These are phyloP conservation scores for Phlebopus sp. DNA, from an alignment of 1,284 basidiomycete genomes.

Conservation along the genomic window DNA sequence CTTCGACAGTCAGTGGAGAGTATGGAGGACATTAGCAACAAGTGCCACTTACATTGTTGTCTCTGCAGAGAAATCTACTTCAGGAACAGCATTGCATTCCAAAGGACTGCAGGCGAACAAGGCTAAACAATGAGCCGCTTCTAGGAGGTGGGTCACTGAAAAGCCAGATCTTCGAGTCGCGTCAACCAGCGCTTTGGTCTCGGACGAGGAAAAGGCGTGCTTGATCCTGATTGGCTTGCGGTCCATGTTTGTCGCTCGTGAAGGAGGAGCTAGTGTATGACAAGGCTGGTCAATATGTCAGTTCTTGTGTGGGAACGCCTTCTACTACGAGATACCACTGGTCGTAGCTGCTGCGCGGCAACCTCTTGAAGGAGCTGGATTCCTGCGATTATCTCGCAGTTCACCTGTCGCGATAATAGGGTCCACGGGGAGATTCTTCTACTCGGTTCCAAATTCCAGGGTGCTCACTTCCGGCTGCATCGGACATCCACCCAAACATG, in stretches of 20 bases:
- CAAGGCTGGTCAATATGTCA: background rate
- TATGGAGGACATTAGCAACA: background rate
- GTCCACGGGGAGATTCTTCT: constrained; percentile 11
- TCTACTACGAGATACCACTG: background rate
- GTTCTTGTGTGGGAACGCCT: too few relatives aligned
- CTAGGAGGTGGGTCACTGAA: constrained; percentile 2
- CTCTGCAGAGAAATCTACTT: background rate
- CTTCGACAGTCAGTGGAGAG: background rate
- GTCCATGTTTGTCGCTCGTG: background rate
- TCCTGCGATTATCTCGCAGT: constrained; percentile 6
- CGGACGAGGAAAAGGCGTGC: too few relatives aligned
- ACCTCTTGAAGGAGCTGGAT: background rate
- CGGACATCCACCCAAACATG: constrained; percentile 12
- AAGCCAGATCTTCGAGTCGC: background rate
- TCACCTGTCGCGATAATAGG: constrained; percentile 14
- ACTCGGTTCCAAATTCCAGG: constrained; percentile 10
- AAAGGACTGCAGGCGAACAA: background rate
- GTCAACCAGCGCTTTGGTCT: constrained; percentile 3
- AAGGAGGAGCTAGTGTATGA: background rate
- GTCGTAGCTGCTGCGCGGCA: background rate
- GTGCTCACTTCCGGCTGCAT: background rate
- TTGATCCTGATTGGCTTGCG: constrained; percentile 1
- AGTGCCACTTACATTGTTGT: constrained; percentile 2
- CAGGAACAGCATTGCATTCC: background rate
- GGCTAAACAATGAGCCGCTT: constrained; percentile 5